phyloP scores from a whole-genome alignment of 129 eudicot genomes.

The Centaurea solstitialis region DNA sequence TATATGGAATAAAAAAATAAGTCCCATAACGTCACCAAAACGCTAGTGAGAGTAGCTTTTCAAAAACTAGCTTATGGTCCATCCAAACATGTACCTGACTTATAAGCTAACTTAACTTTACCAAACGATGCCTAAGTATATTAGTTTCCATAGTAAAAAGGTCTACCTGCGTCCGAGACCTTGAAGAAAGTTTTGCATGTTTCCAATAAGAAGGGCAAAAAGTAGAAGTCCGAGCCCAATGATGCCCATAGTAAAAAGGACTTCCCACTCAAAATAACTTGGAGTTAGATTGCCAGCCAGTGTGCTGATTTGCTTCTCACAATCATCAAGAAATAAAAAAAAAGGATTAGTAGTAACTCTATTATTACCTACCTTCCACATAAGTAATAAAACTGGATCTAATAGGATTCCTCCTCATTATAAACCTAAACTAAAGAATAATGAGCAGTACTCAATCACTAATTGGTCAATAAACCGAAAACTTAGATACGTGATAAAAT shows the following conservation, averaged over 20 bases:
- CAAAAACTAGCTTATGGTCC: too few relatives aligned
- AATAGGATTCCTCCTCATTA: background rate
- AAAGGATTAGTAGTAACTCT: background rate
- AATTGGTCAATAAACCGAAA: too few relatives aligned
- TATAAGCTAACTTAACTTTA: too few relatives aligned
- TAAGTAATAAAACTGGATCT: background rate
- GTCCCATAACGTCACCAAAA: too few relatives aligned
- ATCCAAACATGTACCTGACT: too few relatives aligned
- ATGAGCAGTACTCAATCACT: too few relatives aligned
- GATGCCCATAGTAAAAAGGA: slow-evolving; percentile 76
- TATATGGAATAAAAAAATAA: too few relatives aligned
- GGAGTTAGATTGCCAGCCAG: slow-evolving; percentile 84
- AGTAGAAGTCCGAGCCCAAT: slow-evolving; percentile 81
- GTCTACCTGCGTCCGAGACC: slow-evolving; percentile 82
- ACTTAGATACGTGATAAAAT: too few relatives aligned
- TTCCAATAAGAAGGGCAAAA: slow-evolving; percentile 88
- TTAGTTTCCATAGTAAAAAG: background rate
- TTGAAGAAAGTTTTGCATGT: slow-evolving; percentile 94
- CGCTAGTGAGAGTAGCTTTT: too few relatives aligned
- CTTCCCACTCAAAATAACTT: slow-evolving; percentile 81
- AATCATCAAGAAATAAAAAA: slow-evolving; percentile 16
- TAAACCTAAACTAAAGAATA: too few relatives aligned
- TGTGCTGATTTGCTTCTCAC: slow-evolving; percentile 83
- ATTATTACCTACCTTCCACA: background rate
- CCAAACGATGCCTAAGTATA: too few relatives aligned